Evolutionary conservation across 108 stramenopile genomes (phyloP).

Genomic region (Cyclotella atomus): DNA sequence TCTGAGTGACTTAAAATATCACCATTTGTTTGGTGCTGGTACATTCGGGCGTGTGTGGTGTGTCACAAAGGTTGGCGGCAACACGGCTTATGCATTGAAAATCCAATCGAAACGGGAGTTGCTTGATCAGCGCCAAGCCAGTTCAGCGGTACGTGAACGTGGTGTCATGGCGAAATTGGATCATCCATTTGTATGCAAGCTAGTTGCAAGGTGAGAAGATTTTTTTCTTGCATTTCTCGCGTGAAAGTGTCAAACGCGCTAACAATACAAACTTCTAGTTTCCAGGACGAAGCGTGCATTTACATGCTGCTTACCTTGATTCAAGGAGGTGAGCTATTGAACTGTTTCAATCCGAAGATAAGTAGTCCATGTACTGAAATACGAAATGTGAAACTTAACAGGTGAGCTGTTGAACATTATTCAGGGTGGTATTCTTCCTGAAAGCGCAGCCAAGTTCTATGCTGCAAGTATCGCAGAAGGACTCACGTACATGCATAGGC

Average conservation of each 20-base stretch:
- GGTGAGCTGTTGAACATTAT: no score
- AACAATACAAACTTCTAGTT: constrained; percentile 44
- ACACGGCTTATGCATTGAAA: constrained; percentile 56
- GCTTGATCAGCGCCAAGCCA: constrained; percentile 43
- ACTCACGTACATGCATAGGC: constrained; percentile 56
- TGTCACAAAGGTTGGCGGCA: constrained; percentile 38
- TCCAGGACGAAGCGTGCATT: constrained; percentile 72
- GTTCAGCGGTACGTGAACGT: constrained; percentile 36
- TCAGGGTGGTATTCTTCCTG: constrained; percentile 53
- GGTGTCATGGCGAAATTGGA: constrained; percentile 71
- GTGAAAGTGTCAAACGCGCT: neutral
- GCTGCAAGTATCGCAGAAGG: constrained; percentile 48
- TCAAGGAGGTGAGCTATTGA: constrained; percentile 67
- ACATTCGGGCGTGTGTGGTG: constrained; percentile 89
- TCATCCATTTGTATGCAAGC: constrained; percentile 82
- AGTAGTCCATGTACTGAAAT: no score
- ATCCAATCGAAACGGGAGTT: constrained; percentile 65
- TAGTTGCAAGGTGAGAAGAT: constrained; percentile 46
- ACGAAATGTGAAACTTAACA: no score
- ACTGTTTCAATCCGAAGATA: no score
- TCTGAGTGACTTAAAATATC: constrained; percentile 58
- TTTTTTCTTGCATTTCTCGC: neutral
- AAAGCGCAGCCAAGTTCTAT: constrained; percentile 62
- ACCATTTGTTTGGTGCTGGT: constrained; percentile 75
- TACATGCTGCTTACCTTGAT: constrained; percentile 84